Evolutionary conservation across 78 protist species (phyloP), one percentile per base, ranked within the genome.

Genomic region (Tieghemostelium lacteum): DNA sequence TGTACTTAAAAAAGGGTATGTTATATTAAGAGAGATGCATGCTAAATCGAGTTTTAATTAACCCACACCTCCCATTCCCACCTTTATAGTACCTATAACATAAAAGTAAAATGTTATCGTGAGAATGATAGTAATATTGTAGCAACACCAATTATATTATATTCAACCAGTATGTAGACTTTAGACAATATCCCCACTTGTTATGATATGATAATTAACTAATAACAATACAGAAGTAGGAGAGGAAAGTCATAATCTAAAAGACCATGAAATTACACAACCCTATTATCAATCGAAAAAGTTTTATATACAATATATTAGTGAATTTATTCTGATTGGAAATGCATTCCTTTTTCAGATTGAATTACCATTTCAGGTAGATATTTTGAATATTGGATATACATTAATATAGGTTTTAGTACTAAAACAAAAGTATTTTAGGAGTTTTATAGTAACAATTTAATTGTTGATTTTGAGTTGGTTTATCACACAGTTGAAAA

Each of bases 1-100:
- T 83, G 66, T 83, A 45, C 39, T 83, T 22, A 52, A 66, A 70
- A 83, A 37, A 83, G 76, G 91, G 91, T 69, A 78, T 45, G 22
- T 2, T 10, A 45, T 6, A 10, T 45, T 45, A 14, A 45, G 52
- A n/a, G n/a, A n/a, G n/a, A n/a, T n/a, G n/a, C n/a, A n/a, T n/a
- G n/a, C n/a, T n/a, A n/a, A n/a, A n/a, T n/a, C n/a, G n/a, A n/a
- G n/a, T n/a, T n/a, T n/a, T n/a, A n/a, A n/a, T n/a, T n/a, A n/a
- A n/a, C n/a, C n/a, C n/a, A n/a, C n/a, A n/a, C n/a, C n/a, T n/a
- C n/a, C n/a, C n/a, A n/a, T 62, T 6, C 39, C 3, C 17, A 29
- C 20, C 31, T 33, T 5, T 39, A 24, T 49, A 72, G 77, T 33
- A 45, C 52, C 45, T 78, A 78, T 58, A 78, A 67, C 55, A 33